A percentile compares a stretch with the other conserved stretches of the same genome.
phyloP scores from a whole-genome alignment of 1,284 basidiomycete genomes.

The Grifola frondosa region DNA sequence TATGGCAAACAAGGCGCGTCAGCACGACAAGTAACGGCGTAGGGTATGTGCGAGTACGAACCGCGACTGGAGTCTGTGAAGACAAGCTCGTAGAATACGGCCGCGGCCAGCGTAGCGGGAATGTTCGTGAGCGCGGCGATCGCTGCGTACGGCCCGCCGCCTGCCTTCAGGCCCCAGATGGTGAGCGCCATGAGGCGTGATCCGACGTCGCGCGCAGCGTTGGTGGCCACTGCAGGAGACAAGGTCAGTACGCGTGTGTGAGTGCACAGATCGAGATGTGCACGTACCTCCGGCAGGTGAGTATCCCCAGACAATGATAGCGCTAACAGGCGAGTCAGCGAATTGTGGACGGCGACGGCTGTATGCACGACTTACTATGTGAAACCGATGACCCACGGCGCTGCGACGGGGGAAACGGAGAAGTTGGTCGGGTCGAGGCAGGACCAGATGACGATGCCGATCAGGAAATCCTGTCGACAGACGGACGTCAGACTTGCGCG shows the following conservation, averaged over 20 bases:
- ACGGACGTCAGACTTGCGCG: constrained; percentile 6
- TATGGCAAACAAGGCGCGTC: neutral
- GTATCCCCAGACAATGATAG: constrained; percentile 59
- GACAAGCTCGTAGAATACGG: constrained; percentile 52
- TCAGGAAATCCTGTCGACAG: constrained; percentile 57
- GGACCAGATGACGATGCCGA: constrained; percentile 59
- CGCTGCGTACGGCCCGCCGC: constrained; percentile 59
- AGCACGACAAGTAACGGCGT: neutral
- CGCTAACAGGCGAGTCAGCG: constrained; percentile 34
- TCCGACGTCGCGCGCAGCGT: constrained; percentile 67
- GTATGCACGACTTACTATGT: constrained; percentile 46
- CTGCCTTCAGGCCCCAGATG: constrained; percentile 55
- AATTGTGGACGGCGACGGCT: neutral
- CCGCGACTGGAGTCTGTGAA: constrained; percentile 54
- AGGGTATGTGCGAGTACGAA: constrained; percentile 20
- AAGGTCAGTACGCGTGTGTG: neutral
- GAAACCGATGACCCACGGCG: constrained; percentile 53
- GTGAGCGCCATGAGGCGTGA: constrained; percentile 57
- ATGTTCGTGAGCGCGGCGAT: constrained; percentile 67
- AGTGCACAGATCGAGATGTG: neutral
- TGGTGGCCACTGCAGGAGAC: constrained; percentile 49
- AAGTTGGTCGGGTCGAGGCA: constrained; percentile 63
- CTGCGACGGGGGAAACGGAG: constrained; percentile 50
- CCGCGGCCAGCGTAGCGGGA: constrained; percentile 54
- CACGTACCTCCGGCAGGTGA: constrained; percentile 48